These are phyloP conservation scores for Trichoderma lentiforme DNA, from an alignment of 2,329 filamentous ascomycete species.

Conservation along the genomic window DNA sequence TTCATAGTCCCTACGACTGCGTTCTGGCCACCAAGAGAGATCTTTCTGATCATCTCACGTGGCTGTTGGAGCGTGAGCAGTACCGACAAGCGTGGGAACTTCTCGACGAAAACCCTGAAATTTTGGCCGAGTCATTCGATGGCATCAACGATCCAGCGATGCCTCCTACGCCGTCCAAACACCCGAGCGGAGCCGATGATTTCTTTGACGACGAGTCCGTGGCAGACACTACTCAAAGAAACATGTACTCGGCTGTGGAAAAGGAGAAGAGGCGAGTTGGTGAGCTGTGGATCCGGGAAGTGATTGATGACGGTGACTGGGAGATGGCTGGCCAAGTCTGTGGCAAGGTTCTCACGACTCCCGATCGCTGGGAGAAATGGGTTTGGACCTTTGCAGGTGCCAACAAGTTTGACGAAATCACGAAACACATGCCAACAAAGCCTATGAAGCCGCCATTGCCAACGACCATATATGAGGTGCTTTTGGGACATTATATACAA, in stretches of 20 bases:
- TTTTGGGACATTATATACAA: conserved; percentile 84
- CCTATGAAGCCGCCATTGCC: conserved; percentile 77
- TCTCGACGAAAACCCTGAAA: conserved; percentile 81
- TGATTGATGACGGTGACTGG: conserved; percentile 76
- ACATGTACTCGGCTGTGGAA: conserved; percentile 64
- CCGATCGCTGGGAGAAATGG: conserved; percentile 91
- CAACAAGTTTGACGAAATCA: conserved; percentile 85
- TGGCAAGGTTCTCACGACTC: conserved; percentile 75
- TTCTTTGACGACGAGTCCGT: conserved; percentile 67
- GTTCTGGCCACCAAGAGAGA: conserved; percentile 88
- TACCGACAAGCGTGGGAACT: conserved; percentile 88
- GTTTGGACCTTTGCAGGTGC: conserved; percentile 87
- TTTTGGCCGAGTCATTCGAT: conserved; percentile 45
- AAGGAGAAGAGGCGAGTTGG: conserved; percentile 89
- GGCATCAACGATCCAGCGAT: conserved; percentile 37
- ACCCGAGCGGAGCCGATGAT: conserved; percentile 48
- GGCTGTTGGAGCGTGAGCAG: conserved; percentile 77
- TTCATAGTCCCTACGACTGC: conserved; percentile 95
- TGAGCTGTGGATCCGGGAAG: conserved; percentile 87
- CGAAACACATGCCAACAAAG: conserved; percentile 73
- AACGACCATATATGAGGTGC: conserved; percentile 79
- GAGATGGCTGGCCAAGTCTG: conserved; percentile 72
- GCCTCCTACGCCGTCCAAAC: conserved; percentile 42
- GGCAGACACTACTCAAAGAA: conserved; percentile 56
- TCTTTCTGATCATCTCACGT: conserved; percentile 76